Evolutionary conservation across 192 early-diverging fungal species (phyloP).

Genomic region (Mortierella claussenii): DNA sequence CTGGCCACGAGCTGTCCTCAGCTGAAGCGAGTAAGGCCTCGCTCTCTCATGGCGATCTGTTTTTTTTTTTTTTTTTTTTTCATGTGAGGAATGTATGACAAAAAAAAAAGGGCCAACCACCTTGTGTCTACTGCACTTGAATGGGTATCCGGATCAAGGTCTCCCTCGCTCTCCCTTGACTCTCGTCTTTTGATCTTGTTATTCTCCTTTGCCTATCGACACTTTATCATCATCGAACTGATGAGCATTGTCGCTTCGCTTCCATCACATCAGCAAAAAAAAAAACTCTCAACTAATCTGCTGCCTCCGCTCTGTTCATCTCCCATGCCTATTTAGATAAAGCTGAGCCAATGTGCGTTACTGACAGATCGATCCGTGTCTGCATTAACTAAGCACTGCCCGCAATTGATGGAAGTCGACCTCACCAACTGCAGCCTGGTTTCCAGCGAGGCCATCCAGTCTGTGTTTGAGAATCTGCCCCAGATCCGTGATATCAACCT

Average conservation of each 20-base stretch:
- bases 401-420: constrained; percentile 64
- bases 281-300: too few relatives aligned
- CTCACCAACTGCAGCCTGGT: constrained; percentile 61
- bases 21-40: constrained; percentile 65
- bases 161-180: neutral
- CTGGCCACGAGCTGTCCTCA: constrained; percentile 57
- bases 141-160: too few relatives aligned
- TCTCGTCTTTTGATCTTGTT: neutral
- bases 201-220: neutral
- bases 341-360: constrained; percentile 61
- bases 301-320: neutral
- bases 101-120: too few relatives aligned
- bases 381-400: constrained; percentile 58
- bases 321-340: constrained; percentile 54
- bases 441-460: constrained; percentile 53
- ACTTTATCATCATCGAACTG: neutral
- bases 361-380: constrained; percentile 61
- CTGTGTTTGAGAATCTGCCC: constrained; percentile 54
- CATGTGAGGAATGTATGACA: too few relatives aligned
- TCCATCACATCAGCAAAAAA: too few relatives aligned
- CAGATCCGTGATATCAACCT: constrained; percentile 66
- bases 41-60: too few relatives aligned
- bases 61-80: too few relatives aligned
- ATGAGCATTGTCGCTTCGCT: too few relatives aligned
- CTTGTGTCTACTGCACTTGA: too few relatives aligned